Evolutionary conservation across 495 filamentous ascomycete genomes (phyloP).

Genomic region (Elaphomyces granulatus): DNA sequence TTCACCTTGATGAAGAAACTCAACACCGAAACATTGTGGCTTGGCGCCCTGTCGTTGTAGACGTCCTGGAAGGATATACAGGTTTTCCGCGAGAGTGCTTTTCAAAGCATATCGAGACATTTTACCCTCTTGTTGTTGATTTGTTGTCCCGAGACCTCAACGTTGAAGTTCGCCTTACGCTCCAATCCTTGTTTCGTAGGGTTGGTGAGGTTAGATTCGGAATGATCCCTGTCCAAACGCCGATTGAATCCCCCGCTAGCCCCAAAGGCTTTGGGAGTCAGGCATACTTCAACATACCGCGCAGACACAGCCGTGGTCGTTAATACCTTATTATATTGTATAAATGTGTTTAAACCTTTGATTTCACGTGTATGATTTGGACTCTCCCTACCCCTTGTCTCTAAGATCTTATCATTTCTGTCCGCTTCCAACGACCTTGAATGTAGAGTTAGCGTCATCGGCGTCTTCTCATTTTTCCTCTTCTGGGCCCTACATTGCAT

Average conservation of each 20-base stretch:
- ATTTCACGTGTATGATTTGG: slow-evolving; percentile 4
- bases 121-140: slow-evolving; percentile 78
- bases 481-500: slow-evolving; percentile 19
- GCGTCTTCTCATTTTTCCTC: slow-evolving; percentile 7
- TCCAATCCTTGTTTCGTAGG: slow-evolving; percentile 60
- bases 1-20: slow-evolving; percentile 76
- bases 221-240: slow-evolving; percentile 27
- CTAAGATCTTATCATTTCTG: neutral
- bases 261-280: slow-evolving; percentile 31
- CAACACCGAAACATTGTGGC: slow-evolving; percentile 93
- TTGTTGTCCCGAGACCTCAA: slow-evolving; percentile 71
- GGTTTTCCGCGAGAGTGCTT: slow-evolving; percentile 79
- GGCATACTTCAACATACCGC: slow-evolving; percentile 8
- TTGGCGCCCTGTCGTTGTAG: slow-evolving; percentile 93
- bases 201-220: slow-evolving; percentile 75
- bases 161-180: slow-evolving; percentile 54
- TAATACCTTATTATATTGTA: slow-evolving; percentile 3
- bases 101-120: slow-evolving; percentile 57
- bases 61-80: slow-evolving; percentile 90
- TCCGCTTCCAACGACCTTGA: neutral
- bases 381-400: neutral
- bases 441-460: slow-evolving; percentile 1
- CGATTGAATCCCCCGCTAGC: slow-evolving; percentile 27
- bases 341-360: slow-evolving; percentile 3
- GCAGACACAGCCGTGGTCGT: slow-evolving; percentile 18